Evolutionary conservation across 2,329 filamentous ascomycete species (phyloP), one percentile per base, ranked within the genome.

Genomic region (Sporothrix brasiliensis): DNA sequence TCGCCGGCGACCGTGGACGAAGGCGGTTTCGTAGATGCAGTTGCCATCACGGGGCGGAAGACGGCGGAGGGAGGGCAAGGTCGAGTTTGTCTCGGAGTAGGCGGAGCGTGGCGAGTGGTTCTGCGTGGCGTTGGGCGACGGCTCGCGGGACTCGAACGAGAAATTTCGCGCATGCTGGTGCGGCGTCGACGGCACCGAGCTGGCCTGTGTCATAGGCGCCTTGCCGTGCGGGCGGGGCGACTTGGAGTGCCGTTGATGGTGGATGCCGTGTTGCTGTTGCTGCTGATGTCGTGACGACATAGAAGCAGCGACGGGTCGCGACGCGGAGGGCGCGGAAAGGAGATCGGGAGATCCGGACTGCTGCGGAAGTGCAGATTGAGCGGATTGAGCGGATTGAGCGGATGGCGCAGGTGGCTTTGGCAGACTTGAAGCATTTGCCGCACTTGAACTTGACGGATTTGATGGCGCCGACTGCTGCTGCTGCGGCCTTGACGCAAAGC

Each of bases 111-210:
- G 95, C 16, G 94, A 97, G 75, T 94, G 92, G 79, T 89, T 92
- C 74, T 88, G 89, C 65, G 88, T 85, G 68, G 89, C 88, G 75
- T 87, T 91, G 50, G 94, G 94, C 19, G 94, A 97, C 11, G 93
- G 94, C 73, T 88, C 86, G 73, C 86, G 87, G 63, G 93, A 95
- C 78, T 89, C 88, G 76, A 91, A 92, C 2, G 91, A 91, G 77
- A 95, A 91, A 76, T 94, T 90, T 71, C 93, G 89, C 74, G 93
- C 88, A 80, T 92, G 91, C 79, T 97, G 94, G 77, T 94, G 92
- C 10, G 94, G 95, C 3, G 94, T 98, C 0, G 94, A 96, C 0
- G 94, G 94, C 65, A 97, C 92, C 10, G 94, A 98, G 78, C 87
- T 97, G 30, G 94, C 96, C 78, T 96, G 85, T 16, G 81, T 76